These are phyloP conservation scores for Acanthamoeba sp. DNA, from an alignment of 208 protist genomes.

Conservation along the genomic window DNA sequence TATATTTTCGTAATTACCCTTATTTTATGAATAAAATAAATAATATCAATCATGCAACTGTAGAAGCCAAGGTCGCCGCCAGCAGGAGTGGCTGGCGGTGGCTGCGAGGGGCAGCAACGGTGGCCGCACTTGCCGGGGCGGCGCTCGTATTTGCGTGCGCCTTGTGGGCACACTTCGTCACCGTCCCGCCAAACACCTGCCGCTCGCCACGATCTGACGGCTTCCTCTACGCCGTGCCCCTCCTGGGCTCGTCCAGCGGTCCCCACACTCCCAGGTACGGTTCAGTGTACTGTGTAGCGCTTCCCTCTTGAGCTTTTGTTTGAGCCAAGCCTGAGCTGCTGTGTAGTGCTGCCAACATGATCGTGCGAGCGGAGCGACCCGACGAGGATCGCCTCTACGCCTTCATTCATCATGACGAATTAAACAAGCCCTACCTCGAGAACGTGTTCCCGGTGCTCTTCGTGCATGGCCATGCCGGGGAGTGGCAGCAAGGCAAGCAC, in stretches of 20 bases:
- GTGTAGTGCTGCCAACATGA: neutral
- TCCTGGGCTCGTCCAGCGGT: neutral
- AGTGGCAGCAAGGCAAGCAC: neutral
- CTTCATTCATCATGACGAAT: neutral
- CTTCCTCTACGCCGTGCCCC: neutral
- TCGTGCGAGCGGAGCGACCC: neutral
- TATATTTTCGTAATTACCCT: too few relatives aligned
- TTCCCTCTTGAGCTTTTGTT: neutral
- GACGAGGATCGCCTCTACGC: neutral
- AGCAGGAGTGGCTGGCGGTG: neutral
- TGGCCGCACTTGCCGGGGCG: neutral
- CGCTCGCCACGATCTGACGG: neutral
- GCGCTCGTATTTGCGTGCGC: neutral
- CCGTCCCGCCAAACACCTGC: neutral
- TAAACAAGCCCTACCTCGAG: neutral
- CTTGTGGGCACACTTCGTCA: neutral
- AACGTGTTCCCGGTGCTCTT: slow-evolving; percentile 21
- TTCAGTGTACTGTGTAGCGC: neutral
- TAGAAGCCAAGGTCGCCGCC: neutral
- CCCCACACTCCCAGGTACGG: neutral
- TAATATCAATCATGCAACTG: neutral
- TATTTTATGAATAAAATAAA: neutral
- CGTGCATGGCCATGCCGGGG: slow-evolving; percentile 2
- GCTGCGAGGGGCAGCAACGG: neutral
- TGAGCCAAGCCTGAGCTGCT: neutral